Conservation (phyloP, 805 yeast genomes). For the Starmerella lactis-condensi region DNA sequence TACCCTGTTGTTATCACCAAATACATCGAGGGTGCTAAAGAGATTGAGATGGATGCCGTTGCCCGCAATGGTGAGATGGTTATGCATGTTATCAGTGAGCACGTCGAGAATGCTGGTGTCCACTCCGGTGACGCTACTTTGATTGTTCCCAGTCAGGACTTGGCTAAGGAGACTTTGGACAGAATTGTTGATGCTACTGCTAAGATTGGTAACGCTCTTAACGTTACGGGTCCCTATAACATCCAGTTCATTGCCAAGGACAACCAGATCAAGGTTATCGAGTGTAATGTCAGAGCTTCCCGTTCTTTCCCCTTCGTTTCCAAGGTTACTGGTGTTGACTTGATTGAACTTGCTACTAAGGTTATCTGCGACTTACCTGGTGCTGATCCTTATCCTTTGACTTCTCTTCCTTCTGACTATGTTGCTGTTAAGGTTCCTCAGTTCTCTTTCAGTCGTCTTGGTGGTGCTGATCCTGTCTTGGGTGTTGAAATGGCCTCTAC, state of each 20-base stretch:
- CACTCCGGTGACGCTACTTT: conserved; percentile 98
- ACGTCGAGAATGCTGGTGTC: conserved; percentile 97
- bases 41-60: conserved; percentile 97
- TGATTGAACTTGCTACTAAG: conserved; percentile 93
- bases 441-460: conserved; percentile 86
- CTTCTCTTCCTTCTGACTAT: conserved; percentile 76
- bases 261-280: conserved; percentile 90
- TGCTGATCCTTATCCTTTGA: conserved; percentile 77
- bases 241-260: conserved; percentile 93
- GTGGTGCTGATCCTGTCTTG: conserved; percentile 94
- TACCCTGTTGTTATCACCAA: conserved; percentile 95
- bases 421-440: conserved; percentile 95
- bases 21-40: conserved; percentile 91
- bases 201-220: conserved; percentile 83
- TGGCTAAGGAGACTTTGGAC: conserved; percentile 75
- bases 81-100: conserved; percentile 96
- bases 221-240: conserved; percentile 93
- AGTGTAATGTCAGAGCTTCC: conserved; percentile 98
- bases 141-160: conserved; percentile 91
- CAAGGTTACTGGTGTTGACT: conserved; percentile 87
- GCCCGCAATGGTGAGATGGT: conserved; percentile 85
- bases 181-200: conserved; percentile 92
- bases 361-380: conserved; percentile 39
- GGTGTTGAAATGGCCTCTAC: conserved; percentile 99
- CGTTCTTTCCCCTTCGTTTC: conserved; percentile 98